Evolutionary conservation across 352 stramenopile genomes (phyloP), one percentile per base, ranked within the genome.

Genomic region (Pythium brachiatum): DNA sequence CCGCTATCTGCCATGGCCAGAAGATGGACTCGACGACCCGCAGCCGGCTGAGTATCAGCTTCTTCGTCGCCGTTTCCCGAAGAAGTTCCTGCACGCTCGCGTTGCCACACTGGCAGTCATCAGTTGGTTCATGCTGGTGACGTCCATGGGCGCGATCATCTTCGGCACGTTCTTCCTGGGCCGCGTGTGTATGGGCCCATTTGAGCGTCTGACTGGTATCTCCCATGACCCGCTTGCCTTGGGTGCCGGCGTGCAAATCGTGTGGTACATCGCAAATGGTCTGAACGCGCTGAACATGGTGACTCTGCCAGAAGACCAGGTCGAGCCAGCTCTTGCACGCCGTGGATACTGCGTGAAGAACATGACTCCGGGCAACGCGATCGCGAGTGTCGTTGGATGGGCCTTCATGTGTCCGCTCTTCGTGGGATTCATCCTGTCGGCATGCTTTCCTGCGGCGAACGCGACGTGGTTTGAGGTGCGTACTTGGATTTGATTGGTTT

Each of bases 1-100:
- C 16, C 76, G 85, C 12, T 95, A 94, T 46, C 65, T 94, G 25
- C 85, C 85, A 29, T 94, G 87, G 87, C 85, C 85, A 9, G 85
- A 94, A 71, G 83, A 95, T 57, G 85, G 84, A 18, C 55, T 94
- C 13, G 80, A 94, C 4, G 82, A 94, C 48, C 64, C 70, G 0
- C 74, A 83, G 41, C 73, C 79, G 15, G 73, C 86, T 44, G 83
- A 94, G 62, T 94, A 94, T 54, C 75, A 83, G 18, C 55, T 94
- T 36, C 72, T 95, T 3, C 73, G 73, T 18, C 78, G 86, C 31
- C 59, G 69, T 11, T 76, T 46, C 11, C 85, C 86, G 15, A 73
- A 77, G 7, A 70, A 90, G 43, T 62, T 48, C 47, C 50, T 95
- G 1, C 65, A 74, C 21, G 48, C 72, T 55, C 85, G 87, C 20